A percentile compares a stretch with the other conserved stretches of the same genome.
Evolutionary conservation across 768 basidiomycete genomes (phyloP).

Genomic region (Phlegmacium glaucopus): DNA sequence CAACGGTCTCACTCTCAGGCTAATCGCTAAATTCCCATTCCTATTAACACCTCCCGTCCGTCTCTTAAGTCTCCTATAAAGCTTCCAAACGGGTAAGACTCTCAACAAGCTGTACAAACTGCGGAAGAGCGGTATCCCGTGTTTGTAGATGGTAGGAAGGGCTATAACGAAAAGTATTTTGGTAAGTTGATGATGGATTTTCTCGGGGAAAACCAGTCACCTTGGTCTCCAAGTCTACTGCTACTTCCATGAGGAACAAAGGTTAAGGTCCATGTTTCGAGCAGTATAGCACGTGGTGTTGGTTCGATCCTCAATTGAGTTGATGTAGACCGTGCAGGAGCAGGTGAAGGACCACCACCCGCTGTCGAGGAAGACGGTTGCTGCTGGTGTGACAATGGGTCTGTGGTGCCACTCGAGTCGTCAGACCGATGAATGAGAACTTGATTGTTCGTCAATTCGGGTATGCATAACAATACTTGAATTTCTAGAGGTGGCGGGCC

Average conservation of each 20-base stretch:
- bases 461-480: slow-evolving; percentile 67
- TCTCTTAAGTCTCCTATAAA: slow-evolving; percentile 57
- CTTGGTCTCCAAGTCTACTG: slow-evolving; percentile 21
- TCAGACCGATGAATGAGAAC: slow-evolving; percentile 66
- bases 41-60: slow-evolving; percentile 28
- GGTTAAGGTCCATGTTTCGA: slow-evolving; percentile 66
- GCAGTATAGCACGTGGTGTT: slow-evolving; percentile 62
- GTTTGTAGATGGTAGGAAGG: slow-evolving; percentile 79
- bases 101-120: slow-evolving; percentile 72
- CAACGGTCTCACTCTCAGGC: slow-evolving; percentile 22
- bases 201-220: slow-evolving; percentile 30
- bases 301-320: slow-evolving; percentile 67
- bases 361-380: too few species aligned
- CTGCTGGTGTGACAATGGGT: too few species aligned
- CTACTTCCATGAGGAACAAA: slow-evolving; percentile 31
- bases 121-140: slow-evolving; percentile 78
- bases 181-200: too few species aligned
- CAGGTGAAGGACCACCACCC: background rate
- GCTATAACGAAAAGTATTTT: slow-evolving; percentile 31
- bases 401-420: slow-evolving; percentile 18
- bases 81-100: slow-evolving; percentile 74
- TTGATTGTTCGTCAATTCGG: slow-evolving; percentile 65
- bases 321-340: slow-evolving; percentile 15
- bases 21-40: slow-evolving; percentile 24
- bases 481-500: slow-evolving; percentile 54